Percentiles rank a stretch among this genome's conserved stretches.
Conservation (phyloP, 106 monocot species). For the Apostasia ramifera region DNA sequence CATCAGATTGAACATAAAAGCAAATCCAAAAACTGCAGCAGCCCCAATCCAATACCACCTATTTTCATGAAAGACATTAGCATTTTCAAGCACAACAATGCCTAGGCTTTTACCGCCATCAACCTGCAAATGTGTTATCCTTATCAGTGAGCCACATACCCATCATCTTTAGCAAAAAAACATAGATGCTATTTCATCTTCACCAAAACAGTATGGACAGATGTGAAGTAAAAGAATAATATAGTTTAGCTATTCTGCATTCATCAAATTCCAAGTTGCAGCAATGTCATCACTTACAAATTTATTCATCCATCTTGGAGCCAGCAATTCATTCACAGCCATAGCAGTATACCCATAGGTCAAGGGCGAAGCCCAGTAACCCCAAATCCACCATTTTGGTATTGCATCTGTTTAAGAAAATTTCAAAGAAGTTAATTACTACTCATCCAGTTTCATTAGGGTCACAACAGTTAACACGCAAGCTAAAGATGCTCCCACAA, state of each 20-base stretch:
- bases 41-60: constrained; percentile 90
- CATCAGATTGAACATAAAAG: constrained; percentile 73
- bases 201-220: too few relatives aligned
- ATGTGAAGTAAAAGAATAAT: too few relatives aligned
- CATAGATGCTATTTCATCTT: neutral
- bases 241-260: too few relatives aligned
- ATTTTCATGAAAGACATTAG: constrained; percentile 35
- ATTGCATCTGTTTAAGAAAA: constrained; percentile 24
- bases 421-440: too few relatives aligned
- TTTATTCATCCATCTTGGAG: constrained; percentile 60
- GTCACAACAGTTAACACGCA: too few relatives aligned
- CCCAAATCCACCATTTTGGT: constrained; percentile 75
- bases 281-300: constrained; percentile 12
- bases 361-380: constrained; percentile 62
- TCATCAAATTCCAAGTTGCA: too few relatives aligned
- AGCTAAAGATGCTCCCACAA: too few relatives aligned
- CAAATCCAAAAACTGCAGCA: constrained; percentile 65
- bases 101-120: constrained; percentile 36
- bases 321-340: constrained; percentile 54
- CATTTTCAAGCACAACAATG: constrained; percentile 32
- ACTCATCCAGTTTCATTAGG: too few relatives aligned
- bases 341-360: constrained; percentile 57
- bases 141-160: neutral
- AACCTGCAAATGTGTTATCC: neutral
- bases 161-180: neutral